A percentile compares a stretch with the other conserved stretches of the same genome.
phyloP scores from a whole-genome alignment of 2,329 filamentous ascomycete species.

The Podosphaera xanthii region DNA sequence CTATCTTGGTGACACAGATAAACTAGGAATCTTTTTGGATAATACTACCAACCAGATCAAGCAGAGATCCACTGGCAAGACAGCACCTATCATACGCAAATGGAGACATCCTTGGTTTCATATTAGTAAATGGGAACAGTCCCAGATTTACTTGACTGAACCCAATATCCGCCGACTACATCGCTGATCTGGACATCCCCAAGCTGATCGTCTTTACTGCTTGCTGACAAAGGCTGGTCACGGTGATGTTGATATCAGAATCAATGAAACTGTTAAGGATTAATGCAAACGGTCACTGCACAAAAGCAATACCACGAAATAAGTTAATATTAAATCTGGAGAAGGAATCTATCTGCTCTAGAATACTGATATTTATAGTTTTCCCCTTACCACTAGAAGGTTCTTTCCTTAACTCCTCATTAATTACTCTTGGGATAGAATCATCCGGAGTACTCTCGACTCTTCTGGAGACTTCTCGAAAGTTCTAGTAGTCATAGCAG shows the following conservation, averaged over 20 bases:
- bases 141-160: neutral
- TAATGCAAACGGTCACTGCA: too few species aligned
- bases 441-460: too few species aligned
- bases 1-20: neutral
- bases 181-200: neutral
- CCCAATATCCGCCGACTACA: neutral
- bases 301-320: too few species aligned
- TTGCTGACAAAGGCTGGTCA: neutral
- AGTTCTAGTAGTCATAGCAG: too few species aligned
- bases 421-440: too few species aligned
- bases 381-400: too few species aligned
- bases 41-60: neutral
- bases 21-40: neutral
- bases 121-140: neutral
- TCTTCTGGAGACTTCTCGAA: too few species aligned
- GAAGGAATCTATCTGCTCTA: too few species aligned
- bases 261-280: too few species aligned
- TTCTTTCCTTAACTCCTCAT: too few species aligned
- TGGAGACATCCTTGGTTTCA: neutral
- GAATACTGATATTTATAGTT: too few species aligned
- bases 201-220: neutral
- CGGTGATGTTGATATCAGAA: neutral
- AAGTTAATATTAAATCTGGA: too few species aligned
- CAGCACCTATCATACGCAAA: neutral
- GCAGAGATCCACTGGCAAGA: neutral